Evolutionary conservation across 306 rosid species (phyloP).

Genomic region (Ochetophila trinervis): DNA sequence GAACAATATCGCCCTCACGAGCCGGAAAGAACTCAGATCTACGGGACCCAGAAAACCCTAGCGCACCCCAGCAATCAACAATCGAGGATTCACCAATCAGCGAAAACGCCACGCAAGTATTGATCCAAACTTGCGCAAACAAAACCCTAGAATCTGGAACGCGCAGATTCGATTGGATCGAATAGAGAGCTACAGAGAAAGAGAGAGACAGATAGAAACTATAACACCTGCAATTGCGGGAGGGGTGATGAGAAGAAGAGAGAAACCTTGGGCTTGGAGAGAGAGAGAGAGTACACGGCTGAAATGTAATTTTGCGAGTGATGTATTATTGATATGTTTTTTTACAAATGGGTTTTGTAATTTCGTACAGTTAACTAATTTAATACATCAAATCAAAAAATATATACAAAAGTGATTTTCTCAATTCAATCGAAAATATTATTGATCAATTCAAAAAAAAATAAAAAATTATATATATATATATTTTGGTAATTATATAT

Average conservation of each 20-base stretch:
- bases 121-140: slow-evolving; percentile 8
- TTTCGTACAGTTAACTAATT: neutral
- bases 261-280: slow-evolving; percentile 16
- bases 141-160: slow-evolving; percentile 53
- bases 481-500: no score
- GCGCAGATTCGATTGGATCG: slow-evolving; percentile 44
- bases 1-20: slow-evolving; percentile 16
- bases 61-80: slow-evolving; percentile 28
- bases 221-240: slow-evolving; percentile 62
- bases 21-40: slow-evolving; percentile 58
- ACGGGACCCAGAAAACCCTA: slow-evolving; percentile 57
- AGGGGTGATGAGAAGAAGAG: slow-evolving; percentile 28
- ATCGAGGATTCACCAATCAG: slow-evolving; percentile 27
- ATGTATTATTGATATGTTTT: slow-evolving; percentile 4
- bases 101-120: neutral
- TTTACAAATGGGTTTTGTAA: neutral
- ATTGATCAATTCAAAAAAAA: no score
- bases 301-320: neutral
- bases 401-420: no score
- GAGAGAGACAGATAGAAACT: slow-evolving; percentile 26
- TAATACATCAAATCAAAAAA: no score
- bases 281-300: slow-evolving; percentile 16
- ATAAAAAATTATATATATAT: no score
- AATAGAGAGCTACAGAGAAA: slow-evolving; percentile 25
- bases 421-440: no score